These are phyloP conservation scores for Silybum marianum DNA, from an alignment of 129 eudicot species.

Conservation along the genomic window DNA sequence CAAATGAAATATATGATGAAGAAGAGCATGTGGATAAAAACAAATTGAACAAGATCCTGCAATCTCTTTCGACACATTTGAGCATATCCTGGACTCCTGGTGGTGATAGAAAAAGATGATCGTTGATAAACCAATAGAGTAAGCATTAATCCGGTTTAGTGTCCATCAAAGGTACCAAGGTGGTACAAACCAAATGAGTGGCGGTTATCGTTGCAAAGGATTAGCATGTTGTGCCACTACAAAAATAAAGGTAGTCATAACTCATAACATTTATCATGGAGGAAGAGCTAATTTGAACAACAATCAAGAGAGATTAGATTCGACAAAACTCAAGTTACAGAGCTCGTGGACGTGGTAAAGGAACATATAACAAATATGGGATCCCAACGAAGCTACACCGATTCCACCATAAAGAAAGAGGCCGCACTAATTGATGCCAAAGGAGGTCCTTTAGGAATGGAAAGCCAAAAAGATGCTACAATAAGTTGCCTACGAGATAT, in stretches of 20 bases:
- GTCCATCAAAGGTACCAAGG: neutral
- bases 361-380: neutral
- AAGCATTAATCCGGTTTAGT: neutral
- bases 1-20: neutral
- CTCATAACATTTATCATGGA: neutral
- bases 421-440: neutral
- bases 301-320: neutral
- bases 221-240: neutral
- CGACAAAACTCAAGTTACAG: neutral
- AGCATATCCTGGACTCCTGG: neutral
- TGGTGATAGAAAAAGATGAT: neutral
- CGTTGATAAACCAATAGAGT: neutral
- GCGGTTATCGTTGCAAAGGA: neutral
- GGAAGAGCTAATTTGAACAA: neutral
- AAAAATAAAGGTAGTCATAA: neutral
- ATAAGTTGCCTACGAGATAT: neutral
- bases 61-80: neutral
- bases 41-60: neutral
- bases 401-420: neutral
- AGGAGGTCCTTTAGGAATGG: neutral
- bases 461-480: neutral
- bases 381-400: neutral
- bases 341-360: neutral
- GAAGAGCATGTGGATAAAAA: neutral
- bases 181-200: neutral